A percentile compares a stretch with the other conserved stretches of the same genome.
Evolutionary conservation across 1,284 basidiomycete genomes (phyloP).

Genomic region (Pseudozyma sp.): DNA sequence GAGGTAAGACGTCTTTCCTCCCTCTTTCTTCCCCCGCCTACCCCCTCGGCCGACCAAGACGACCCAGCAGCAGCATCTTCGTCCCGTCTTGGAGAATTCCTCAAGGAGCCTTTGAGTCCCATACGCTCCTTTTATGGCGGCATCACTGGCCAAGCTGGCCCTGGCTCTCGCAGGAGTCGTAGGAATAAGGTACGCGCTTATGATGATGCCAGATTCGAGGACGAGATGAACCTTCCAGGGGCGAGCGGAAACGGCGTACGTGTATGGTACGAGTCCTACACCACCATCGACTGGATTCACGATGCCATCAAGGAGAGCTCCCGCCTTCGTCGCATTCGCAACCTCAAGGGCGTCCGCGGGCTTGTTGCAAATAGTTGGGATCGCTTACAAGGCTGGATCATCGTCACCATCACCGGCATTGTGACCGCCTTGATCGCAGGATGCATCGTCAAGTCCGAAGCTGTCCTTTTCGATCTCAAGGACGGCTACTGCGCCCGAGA

Average conservation of each 20-base stretch:
- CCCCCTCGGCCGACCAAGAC: slow-evolving; percentile 1
- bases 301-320: slow-evolving; percentile 69
- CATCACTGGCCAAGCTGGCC: slow-evolving; percentile 14
- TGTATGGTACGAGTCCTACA: slow-evolving; percentile 64
- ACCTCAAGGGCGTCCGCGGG: slow-evolving; percentile 73
- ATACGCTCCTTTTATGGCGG: slow-evolving; percentile 40
- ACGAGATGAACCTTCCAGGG: slow-evolving; percentile 43
- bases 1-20: slow-evolving; percentile 37
- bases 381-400: slow-evolving; percentile 83
- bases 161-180: slow-evolving; percentile 21
- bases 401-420: slow-evolving; percentile 78
- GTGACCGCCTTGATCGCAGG: slow-evolving; percentile 76
- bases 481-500: slow-evolving; percentile 83
- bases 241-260: slow-evolving; percentile 54
- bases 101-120: slow-evolving; percentile 37
- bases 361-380: slow-evolving; percentile 79
- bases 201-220: slow-evolving; percentile 49
- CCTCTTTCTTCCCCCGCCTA: slow-evolving; percentile 32
- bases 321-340: slow-evolving; percentile 65
- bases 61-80: slow-evolving; percentile 5
- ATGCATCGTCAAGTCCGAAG: slow-evolving; percentile 85
- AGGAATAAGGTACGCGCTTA: slow-evolving; percentile 33
- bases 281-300: slow-evolving; percentile 69
- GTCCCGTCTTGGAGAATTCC: slow-evolving; percentile 27
- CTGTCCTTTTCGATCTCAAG: slow-evolving; percentile 92